These are phyloP conservation scores for Alternaria burnsii DNA, from an alignment of 2,329 filamentous ascomycete genomes.

Conservation along the genomic window DNA sequence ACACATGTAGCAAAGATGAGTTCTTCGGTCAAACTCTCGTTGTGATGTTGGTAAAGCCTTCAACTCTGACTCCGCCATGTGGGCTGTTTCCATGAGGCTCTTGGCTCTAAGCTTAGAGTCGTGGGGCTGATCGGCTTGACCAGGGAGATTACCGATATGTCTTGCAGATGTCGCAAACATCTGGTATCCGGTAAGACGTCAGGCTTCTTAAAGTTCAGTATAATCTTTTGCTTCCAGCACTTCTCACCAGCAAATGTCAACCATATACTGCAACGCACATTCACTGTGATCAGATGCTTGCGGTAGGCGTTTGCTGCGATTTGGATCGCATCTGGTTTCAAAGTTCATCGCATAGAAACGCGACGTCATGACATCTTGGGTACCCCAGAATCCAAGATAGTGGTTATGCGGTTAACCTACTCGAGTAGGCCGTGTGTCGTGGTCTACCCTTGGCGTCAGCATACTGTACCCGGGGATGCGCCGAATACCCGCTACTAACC, in stretches of 20 bases:
- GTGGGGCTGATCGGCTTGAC: not conserved
- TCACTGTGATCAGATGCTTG: not conserved
- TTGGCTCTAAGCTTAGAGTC: not conserved
- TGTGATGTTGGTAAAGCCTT: not conserved
- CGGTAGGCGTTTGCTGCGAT: not conserved
- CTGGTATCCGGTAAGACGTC: not conserved
- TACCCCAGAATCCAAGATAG: not conserved
- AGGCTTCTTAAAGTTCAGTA: not conserved
- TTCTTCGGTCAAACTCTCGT: not conserved
- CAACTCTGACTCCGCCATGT: not conserved
- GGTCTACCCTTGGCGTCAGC: not conserved
- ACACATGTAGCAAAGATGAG: not conserved
- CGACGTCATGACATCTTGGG: not conserved
- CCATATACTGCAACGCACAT: not conserved
- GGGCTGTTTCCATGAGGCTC: not conserved
- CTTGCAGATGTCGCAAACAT: not conserved
- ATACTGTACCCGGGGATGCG: not conserved
- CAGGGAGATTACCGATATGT: not conserved
- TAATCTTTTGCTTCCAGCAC: not conserved
- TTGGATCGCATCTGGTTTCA: not conserved
- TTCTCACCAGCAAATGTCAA: not conserved
- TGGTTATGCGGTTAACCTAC: not conserved
- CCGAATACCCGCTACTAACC: slow-evolving; percentile 2
- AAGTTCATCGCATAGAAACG: not conserved
- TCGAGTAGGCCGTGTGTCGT: not conserved